Evolutionary conservation across 2,329 filamentous ascomycete genomes (phyloP).

Genomic region (Ophiocordyceps robertsii): DNA sequence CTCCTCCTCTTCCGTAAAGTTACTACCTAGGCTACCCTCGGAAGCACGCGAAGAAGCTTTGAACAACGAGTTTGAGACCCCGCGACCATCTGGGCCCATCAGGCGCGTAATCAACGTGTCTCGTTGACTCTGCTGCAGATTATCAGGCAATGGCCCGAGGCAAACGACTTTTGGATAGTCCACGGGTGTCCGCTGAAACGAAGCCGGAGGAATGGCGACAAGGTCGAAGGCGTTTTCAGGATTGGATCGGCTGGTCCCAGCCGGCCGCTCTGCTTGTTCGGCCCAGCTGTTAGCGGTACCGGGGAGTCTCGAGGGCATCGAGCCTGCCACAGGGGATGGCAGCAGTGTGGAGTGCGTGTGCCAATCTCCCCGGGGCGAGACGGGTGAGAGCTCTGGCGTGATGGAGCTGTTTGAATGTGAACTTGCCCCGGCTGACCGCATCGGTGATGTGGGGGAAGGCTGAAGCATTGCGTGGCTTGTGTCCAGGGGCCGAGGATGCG

Average conservation of each 20-base stretch:
- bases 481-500: conserved; percentile 6
- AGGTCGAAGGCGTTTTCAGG: conserved; percentile 2
- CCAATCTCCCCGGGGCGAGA: conserved; percentile 33
- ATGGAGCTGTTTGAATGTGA: conserved; percentile 21
- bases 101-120: conserved; percentile 3
- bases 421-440: conserved; percentile 8
- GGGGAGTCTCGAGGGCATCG: conserved; percentile 10
- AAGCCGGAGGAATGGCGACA: neutral
- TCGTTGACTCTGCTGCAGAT: conserved; percentile 19
- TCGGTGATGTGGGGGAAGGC: conserved; percentile 6
- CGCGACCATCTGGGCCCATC: conserved; percentile 2
- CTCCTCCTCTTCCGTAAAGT: conserved; percentile 42
- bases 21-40: conserved; percentile 36
- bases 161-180: conserved; percentile 39
- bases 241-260: conserved; percentile 2
- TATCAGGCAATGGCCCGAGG: conserved; percentile 38
- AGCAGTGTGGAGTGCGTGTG: conserved; percentile 16
- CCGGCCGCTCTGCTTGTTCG: conserved; percentile 1
- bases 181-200: conserved; percentile 35
- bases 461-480: neutral
- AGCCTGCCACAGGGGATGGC: conserved; percentile 27
- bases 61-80: conserved; percentile 1
- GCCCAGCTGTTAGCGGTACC: conserved; percentile 7
- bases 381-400: conserved; percentile 31
- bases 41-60: conserved; percentile 7